Evolutionary conservation across 805 yeast genomes (phyloP), one percentile per base, ranked within the genome.

Genomic region (Starmera quercuum): DNA sequence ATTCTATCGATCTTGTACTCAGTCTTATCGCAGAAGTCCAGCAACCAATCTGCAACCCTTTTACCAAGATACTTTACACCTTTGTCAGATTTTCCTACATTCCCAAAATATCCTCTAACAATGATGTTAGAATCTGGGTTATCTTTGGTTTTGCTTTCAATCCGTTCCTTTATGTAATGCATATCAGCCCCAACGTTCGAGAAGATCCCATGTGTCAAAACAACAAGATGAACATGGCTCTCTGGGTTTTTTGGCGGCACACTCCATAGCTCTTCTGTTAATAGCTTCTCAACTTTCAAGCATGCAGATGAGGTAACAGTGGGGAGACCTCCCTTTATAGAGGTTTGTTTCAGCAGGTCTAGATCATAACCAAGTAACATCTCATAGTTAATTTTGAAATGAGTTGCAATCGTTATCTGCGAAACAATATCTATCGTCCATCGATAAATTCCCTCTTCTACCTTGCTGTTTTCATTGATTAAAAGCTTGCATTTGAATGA

Each of bases 161-260:
- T 73, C 46, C 69, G 70, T 48, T 92, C 97, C 44, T 87, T 87
- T 36, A 90, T 49, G 47, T 80, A 88, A 14, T 84, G 66, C 94
- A 92, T 75, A 56, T 92, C 98, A 9, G 95, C 86, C 2, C 92
- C 79, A 5, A 79, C 72, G 49, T 88, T 92, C 2, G 97, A 84
- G 49, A 86, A 95, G 18, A 92, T 68, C 0, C 98, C 98, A 55
- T 92, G 98, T 0, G 96, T 86, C 10, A 88, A 45, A 4, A 92
- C 66, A 3, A 90, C 92, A 36, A 92, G 61, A 62, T 92, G 98
- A 11, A 79, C 72, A 0, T 94, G 92, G 37, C 59, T 55, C 5
- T 61, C 47, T 0, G 67, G 60, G 9, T 59, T 44, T 2, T 63
- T 66, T 1, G 75, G 70, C 0, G 94, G 92, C 25, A 67, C 51